phyloP scores from a whole-genome alignment of 352 stramenopile genomes.

The Achlya hypogyna region DNA sequence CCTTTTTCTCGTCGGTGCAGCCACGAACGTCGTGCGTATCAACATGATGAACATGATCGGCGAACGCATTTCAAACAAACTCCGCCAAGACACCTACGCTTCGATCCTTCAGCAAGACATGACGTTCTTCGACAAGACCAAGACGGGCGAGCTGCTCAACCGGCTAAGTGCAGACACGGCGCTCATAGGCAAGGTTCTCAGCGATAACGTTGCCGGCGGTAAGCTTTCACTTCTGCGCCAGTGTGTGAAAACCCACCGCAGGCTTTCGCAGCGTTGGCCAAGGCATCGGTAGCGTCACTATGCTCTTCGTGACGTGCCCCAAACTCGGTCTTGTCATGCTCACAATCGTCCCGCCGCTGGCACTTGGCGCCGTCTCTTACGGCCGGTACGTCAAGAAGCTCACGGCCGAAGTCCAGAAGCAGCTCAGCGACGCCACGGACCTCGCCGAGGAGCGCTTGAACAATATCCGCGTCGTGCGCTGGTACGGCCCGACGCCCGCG shows the following conservation, averaged over 20 bases:
- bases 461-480: constrained; percentile 89
- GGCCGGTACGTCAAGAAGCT: constrained; percentile 80
- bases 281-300: constrained; percentile 69
- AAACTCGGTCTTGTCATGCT: constrained; percentile 87
- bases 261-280: constrained; percentile 78
- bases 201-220: constrained; percentile 67
- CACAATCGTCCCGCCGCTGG: constrained; percentile 85
- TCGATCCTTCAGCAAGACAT: constrained; percentile 83
- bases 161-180: constrained; percentile 85
- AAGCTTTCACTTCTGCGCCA: not conserved
- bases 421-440: constrained; percentile 85
- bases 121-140: constrained; percentile 84
- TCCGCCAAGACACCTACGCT: constrained; percentile 69
- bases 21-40: constrained; percentile 61
- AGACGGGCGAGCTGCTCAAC: constrained; percentile 88
- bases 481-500: constrained; percentile 21
- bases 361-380: constrained; percentile 79
- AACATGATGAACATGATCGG: constrained; percentile 82
- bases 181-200: constrained; percentile 89
- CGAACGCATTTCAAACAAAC: constrained; percentile 69
- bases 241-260: not conserved
- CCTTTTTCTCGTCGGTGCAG: constrained; percentile 58
- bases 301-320: constrained; percentile 88
- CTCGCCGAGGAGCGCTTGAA: constrained; percentile 89
- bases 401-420: constrained; percentile 83